Evolutionary conservation across 805 yeast genomes (phyloP).

Genomic region (Teunomyces tritomae): DNA sequence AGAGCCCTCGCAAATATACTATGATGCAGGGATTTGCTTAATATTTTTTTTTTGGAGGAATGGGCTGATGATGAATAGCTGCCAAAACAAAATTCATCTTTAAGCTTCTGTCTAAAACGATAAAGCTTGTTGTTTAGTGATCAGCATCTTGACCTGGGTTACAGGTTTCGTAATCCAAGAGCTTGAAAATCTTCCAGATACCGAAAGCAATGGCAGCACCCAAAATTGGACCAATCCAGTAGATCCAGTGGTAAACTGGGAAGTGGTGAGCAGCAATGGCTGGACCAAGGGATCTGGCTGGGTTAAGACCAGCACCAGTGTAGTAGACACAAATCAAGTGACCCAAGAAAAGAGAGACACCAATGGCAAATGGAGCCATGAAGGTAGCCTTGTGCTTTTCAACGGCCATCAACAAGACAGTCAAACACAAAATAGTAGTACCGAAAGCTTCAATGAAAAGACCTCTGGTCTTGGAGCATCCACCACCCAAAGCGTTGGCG

Average conservation of each 20-base stretch:
- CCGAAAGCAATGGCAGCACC: slow-evolving; percentile 68
- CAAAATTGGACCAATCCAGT: slow-evolving; percentile 84
- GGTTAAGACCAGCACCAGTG: slow-evolving; percentile 91
- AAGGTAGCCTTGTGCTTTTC: slow-evolving; percentile 74
- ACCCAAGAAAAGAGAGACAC: slow-evolving; percentile 75
- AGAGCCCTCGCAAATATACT: not conserved
- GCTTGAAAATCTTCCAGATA: slow-evolving; percentile 64
- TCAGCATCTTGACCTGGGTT: slow-evolving; percentile 71
- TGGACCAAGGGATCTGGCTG: slow-evolving; percentile 88
- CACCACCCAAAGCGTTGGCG: slow-evolving; percentile 71
- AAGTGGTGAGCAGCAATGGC: slow-evolving; percentile 67
- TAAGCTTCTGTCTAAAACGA: not conserved
- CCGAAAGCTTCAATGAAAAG: slow-evolving; percentile 80
- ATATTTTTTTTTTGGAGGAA: too few species aligned
- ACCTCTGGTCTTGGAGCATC: slow-evolving; percentile 70
- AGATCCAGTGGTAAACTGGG: slow-evolving; percentile 87
- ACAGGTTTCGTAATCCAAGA: slow-evolving; percentile 64
- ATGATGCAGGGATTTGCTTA: not conserved
- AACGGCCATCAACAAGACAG: slow-evolving; percentile 80
- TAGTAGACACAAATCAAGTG: slow-evolving; percentile 78
- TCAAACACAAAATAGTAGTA: slow-evolving; percentile 66
- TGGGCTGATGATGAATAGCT: too few species aligned
- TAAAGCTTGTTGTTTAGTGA: slow-evolving; percentile 17
- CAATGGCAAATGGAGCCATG: slow-evolving; percentile 81
- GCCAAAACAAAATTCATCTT: too few species aligned